Evolutionary conservation across 352 stramenopile genomes (phyloP).

Genomic region (Globisporangium splendens): DNA sequence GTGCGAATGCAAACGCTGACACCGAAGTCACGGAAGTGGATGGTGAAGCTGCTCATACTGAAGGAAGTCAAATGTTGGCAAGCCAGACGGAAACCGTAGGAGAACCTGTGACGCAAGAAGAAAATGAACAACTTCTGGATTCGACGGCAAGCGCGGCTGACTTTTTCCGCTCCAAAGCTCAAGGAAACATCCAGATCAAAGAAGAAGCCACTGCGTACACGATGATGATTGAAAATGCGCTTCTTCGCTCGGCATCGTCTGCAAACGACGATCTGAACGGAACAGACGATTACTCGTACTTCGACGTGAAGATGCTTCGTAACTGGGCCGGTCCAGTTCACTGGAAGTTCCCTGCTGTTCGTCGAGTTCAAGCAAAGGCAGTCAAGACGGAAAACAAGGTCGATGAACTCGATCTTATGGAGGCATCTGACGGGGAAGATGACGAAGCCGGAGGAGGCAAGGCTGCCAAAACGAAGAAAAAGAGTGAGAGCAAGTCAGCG

Average conservation of each 20-base stretch:
- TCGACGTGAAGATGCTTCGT: conserved; percentile 77
- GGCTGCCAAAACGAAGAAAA: conserved; percentile 15
- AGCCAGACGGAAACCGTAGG: conserved; percentile 5
- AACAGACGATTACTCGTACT: conserved; percentile 77
- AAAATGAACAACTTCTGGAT: not conserved
- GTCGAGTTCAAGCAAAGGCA: conserved; percentile 43
- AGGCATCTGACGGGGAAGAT: conserved; percentile 26
- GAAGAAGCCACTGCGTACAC: conserved; percentile 58
- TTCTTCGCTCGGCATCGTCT: conserved; percentile 50
- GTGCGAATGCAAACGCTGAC: conserved; percentile 6
- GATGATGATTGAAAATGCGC: conserved; percentile 71
- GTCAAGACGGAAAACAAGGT: conserved; percentile 18
- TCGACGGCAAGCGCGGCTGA: conserved; percentile 42
- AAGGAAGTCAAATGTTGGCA: conserved; percentile 9
- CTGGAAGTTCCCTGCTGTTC: conserved; percentile 65
- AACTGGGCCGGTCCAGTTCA: conserved; percentile 77
- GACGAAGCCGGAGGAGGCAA: conserved; percentile 27
- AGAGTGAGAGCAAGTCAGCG: conserved; percentile 39
- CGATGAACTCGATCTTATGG: conserved; percentile 21
- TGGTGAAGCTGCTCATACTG: conserved; percentile 28
- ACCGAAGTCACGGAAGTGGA: conserved; percentile 21
- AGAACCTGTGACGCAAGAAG: conserved; percentile 5
- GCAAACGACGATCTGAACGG: conserved; percentile 41
- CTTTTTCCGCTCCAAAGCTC: conserved; percentile 53
- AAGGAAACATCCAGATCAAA: conserved; percentile 37